Conservation (phyloP, 768 basidiomycete genomes). For the Leccinum variicolor region DNA sequence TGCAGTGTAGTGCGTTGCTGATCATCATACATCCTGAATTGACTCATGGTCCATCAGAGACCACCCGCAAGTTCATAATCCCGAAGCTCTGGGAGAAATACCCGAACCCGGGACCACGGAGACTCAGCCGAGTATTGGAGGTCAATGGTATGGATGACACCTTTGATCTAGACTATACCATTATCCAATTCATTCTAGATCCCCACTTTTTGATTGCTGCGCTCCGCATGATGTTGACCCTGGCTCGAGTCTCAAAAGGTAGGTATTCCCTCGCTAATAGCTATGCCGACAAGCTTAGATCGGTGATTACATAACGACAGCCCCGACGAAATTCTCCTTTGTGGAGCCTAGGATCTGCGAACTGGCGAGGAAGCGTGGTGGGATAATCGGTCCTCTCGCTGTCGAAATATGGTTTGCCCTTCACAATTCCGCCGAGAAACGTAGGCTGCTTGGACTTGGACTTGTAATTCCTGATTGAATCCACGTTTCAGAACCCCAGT, state of each 20-base stretch:
- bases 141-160: conserved; percentile 6
- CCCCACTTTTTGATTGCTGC: conserved; percentile 8
- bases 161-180: no score
- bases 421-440: background rate
- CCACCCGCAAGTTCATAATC: conserved; percentile 3
- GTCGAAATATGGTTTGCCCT: conserved; percentile 19
- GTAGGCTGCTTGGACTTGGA: background rate
- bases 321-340: background rate
- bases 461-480: background rate
- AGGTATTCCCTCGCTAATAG: background rate
- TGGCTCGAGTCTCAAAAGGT: conserved; percentile 17
- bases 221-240: conserved; percentile 15
- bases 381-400: conserved; percentile 18
- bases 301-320: no score
- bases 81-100: background rate
- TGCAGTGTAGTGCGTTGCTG: conserved; percentile 14
- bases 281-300: no score
- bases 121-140: conserved; percentile 13
- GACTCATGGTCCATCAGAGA: conserved; percentile 2
- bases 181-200: conserved; percentile 1
- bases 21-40: background rate
- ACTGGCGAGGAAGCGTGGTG: conserved; percentile 5
- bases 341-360: conserved; percentile 15
- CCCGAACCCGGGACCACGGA: no score
- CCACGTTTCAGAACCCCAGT: conserved; percentile 3